These are phyloP conservation scores for Ganoderma boninense DNA, from an alignment of 1,284 basidiomycete species.

Conservation along the genomic window DNA sequence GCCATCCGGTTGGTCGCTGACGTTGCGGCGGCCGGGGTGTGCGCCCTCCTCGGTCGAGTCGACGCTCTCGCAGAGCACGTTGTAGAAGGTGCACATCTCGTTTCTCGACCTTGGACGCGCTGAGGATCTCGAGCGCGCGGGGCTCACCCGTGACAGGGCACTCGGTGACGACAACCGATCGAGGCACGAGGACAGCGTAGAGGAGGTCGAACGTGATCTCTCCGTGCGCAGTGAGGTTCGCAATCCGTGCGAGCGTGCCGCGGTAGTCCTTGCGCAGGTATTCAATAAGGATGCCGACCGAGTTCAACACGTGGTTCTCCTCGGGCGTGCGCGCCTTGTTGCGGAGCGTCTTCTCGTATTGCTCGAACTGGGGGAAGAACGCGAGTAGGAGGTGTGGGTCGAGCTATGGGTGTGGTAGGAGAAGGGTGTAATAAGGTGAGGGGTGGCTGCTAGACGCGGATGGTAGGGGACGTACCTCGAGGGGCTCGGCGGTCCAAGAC, in stretches of 20 bases:
- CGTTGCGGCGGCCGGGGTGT: constrained; percentile 13
- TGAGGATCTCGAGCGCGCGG: constrained; percentile 53
- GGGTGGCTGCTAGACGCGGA: neutral
- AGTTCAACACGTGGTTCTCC: constrained; percentile 50
- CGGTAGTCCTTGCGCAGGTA: constrained; percentile 60
- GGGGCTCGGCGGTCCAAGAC: constrained; percentile 63
- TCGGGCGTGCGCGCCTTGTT: constrained; percentile 46
- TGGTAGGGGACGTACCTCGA: constrained; percentile 48
- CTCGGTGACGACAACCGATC: constrained; percentile 24
- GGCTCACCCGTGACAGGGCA: constrained; percentile 45
- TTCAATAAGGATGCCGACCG: constrained; percentile 45
- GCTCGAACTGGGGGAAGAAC: constrained; percentile 55
- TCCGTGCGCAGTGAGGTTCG: constrained; percentile 53
- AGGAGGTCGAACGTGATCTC: constrained; percentile 65
- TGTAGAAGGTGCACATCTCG: constrained; percentile 43
- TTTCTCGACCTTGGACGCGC: constrained; percentile 42
- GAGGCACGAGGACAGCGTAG: constrained; percentile 40
- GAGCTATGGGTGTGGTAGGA: constrained; percentile 43
- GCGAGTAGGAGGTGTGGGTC: constrained; percentile 61
- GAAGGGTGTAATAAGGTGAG: neutral
- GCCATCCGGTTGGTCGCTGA: neutral
- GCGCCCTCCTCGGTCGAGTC: constrained; percentile 53
- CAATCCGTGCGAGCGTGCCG: constrained; percentile 53
- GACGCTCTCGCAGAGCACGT: constrained; percentile 54
- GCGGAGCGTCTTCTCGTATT: constrained; percentile 51